Evolutionary conservation across 108 stramenopile species (phyloP).

Genomic region (Nitzschia inconspicua): DNA sequence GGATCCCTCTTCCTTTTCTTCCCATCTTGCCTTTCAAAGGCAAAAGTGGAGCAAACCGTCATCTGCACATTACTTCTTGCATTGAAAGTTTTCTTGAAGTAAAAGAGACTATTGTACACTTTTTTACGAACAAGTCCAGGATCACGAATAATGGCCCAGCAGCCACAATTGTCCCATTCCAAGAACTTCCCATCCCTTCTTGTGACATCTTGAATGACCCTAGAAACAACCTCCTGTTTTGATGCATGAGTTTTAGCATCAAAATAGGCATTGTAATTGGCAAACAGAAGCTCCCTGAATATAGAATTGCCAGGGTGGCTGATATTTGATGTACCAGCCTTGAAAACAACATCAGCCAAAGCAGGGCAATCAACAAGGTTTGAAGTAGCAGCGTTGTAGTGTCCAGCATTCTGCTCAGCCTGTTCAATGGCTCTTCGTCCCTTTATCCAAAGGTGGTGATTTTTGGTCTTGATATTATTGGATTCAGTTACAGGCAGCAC

Average conservation of each 20-base stretch:
- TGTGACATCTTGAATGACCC: background rate
- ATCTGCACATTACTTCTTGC: background rate
- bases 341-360: constrained; percentile 5
- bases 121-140: background rate
- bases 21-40: background rate
- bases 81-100: background rate
- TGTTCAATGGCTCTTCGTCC: background rate
- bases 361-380: constrained; percentile 5
- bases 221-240: background rate
- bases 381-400: background rate
- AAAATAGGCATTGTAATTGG: background rate
- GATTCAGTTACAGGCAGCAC: constrained; percentile 2
- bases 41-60: background rate
- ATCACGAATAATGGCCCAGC: background rate
- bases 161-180: constrained; percentile 1
- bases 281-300: background rate
- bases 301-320: constrained; percentile 5
- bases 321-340: constrained; percentile 1
- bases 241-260: background rate
- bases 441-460: background rate
- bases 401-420: background rate
- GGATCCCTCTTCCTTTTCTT: background rate
- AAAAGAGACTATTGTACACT: background rate
- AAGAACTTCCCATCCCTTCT: constrained; percentile 1
- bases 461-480: background rate